Evolutionary conservation across 257 asterid species (phyloP).

Genomic region (Solanum pinnatisectum): DNA sequence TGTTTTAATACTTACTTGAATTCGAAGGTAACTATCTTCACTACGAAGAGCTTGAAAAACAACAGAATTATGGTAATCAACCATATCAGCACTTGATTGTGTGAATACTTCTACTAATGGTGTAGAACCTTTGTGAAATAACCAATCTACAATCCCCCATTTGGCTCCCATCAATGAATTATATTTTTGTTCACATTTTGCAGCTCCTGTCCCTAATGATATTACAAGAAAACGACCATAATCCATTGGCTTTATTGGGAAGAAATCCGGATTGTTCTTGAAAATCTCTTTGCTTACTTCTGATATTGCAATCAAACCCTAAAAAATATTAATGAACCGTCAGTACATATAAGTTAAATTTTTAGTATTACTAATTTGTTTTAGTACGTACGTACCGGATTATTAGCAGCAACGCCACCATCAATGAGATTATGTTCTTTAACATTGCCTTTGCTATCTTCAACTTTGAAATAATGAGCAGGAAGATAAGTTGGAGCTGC

Average conservation of each 20-base stretch:
- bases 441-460: conserved; percentile 10
- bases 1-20: conserved; percentile 12
- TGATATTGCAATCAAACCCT: conserved; percentile 39
- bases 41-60: conserved; percentile 26
- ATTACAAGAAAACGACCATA: conserved; percentile 28
- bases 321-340: neutral
- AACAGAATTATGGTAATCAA: conserved; percentile 29
- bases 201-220: conserved; percentile 35
- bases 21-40: conserved; percentile 30
- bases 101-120: conserved; percentile 31
- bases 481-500: conserved; percentile 61
- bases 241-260: conserved; percentile 14
- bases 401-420: conserved; percentile 53
- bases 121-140: conserved; percentile 11
- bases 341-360: neutral
- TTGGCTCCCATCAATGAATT: conserved; percentile 19
- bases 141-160: conserved; percentile 38
- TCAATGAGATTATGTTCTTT: conserved; percentile 36
- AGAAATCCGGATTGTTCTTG: conserved; percentile 10
- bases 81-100: conserved; percentile 40
- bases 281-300: conserved; percentile 25
- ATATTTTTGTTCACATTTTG: conserved; percentile 20
- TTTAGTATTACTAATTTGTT: neutral
- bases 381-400: conserved; percentile 39
- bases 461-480: conserved; percentile 26